phyloP scores from a whole-genome alignment of 106 monocot genomes.

The Ottelia alismoides region DNA sequence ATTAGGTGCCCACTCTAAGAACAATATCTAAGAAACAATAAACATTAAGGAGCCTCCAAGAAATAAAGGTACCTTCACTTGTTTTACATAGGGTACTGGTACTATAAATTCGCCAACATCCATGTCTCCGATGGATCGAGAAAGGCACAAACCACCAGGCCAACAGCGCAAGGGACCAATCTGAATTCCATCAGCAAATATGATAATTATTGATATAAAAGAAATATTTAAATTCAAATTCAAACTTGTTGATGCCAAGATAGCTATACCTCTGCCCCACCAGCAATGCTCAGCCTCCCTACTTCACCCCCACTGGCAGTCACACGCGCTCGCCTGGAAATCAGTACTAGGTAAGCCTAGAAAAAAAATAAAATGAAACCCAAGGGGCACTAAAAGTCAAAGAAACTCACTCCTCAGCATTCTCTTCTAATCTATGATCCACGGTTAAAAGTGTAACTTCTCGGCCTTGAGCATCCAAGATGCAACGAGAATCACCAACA shows the following conservation, averaged over 20 bases:
- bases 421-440: conserved; percentile 90
- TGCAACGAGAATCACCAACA: conserved; percentile 87
- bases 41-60: too few species aligned
- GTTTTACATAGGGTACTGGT: conserved; percentile 88
- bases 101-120: too few species aligned
- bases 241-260: too few species aligned
- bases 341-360: too few species aligned
- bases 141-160: conserved; percentile 88
- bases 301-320: conserved; percentile 91
- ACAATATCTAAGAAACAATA: too few species aligned
- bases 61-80: conserved; percentile 96
- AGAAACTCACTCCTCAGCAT: conserved; percentile 86
- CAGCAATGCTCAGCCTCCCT: conserved; percentile 64
- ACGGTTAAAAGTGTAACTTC: conserved; percentile 68
- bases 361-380: too few species aligned
- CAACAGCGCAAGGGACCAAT: conserved; percentile 81
- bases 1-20: too few species aligned
- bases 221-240: too few species aligned
- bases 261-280: conserved; percentile 78
- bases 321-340: conserved; percentile 77
- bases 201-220: background rate
- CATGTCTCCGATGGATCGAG: conserved; percentile 89
- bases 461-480: conserved; percentile 67
- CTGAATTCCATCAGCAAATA: conserved; percentile 13
- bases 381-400: too few species aligned